Evolutionary conservation across 208 protist species (phyloP).

Genomic region (Crithidia sp.): DNA sequence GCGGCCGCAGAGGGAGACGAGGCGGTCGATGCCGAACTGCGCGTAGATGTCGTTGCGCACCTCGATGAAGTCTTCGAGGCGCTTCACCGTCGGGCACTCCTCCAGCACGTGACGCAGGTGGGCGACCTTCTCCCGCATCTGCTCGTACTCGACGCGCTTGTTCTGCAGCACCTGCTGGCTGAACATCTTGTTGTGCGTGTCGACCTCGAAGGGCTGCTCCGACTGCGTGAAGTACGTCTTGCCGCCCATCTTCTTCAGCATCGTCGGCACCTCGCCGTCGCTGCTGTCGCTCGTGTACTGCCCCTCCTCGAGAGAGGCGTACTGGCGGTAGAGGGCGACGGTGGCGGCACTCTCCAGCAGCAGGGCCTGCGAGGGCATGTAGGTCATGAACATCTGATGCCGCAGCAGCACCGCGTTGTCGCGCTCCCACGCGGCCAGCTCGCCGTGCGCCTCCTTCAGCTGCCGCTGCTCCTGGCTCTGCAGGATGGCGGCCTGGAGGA

Average conservation of each 20-base stretch:
- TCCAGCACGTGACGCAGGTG: constrained; percentile 54
- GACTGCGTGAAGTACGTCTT: constrained; percentile 74
- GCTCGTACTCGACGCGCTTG: constrained; percentile 86
- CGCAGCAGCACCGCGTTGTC: constrained; percentile 83
- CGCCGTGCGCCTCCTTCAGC: constrained; percentile 77
- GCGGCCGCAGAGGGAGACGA: constrained; percentile 74
- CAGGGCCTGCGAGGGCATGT: constrained; percentile 74
- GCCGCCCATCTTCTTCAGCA: constrained; percentile 74
- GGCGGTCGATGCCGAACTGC: constrained; percentile 78
- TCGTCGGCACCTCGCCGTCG: constrained; percentile 71
- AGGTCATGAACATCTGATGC: constrained; percentile 88
- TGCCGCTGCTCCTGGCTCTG: constrained; percentile 60
- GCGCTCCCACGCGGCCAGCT: constrained; percentile 78
- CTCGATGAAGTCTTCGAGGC: constrained; percentile 68
- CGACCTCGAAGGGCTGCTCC: constrained; percentile 67
- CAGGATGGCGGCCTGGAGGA: constrained; percentile 68
- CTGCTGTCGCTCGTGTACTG: constrained; percentile 83
- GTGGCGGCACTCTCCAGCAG: constrained; percentile 82
- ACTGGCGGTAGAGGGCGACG: constrained; percentile 86
- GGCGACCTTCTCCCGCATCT: constrained; percentile 70
- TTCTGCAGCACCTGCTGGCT: constrained; percentile 88
- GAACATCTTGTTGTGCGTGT: constrained; percentile 89
- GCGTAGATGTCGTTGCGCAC: constrained; percentile 66
- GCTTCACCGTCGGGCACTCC: constrained; percentile 52
- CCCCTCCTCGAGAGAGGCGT: constrained; percentile 74